phyloP scores from a whole-genome alignment of 176 grass and related monocot genomes.

The Musa beccarii region DNA sequence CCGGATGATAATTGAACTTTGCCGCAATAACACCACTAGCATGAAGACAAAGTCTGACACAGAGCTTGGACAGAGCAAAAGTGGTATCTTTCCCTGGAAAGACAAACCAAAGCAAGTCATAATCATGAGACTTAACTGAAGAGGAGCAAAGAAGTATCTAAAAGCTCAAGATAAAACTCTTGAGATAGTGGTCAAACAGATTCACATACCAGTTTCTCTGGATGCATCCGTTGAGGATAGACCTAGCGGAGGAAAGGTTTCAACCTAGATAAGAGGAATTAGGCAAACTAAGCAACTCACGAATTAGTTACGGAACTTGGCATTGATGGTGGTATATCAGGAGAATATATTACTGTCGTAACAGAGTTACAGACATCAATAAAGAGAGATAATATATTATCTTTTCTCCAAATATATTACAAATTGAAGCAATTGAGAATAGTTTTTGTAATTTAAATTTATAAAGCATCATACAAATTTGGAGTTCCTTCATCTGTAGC shows the following conservation, averaged over 20 bases:
- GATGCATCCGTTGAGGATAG: slow-evolving; percentile 19
- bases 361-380: no score
- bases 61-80: slow-evolving; percentile 26
- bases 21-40: slow-evolving; percentile 51
- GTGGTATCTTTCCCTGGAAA: slow-evolving; percentile 42
- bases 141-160: not conserved
- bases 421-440: no score
- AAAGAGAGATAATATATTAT: no score
- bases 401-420: no score
- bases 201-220: slow-evolving; percentile 41
- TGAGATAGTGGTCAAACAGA: slow-evolving; percentile 7
- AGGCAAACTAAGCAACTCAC: not conserved
- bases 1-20: slow-evolving; percentile 59
- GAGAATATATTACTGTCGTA: not conserved
- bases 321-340: not conserved
- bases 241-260: slow-evolving; percentile 42
- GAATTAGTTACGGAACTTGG: not conserved
- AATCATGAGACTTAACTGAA: not conserved
- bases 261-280: slow-evolving; percentile 33
- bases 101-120: slow-evolving; percentile 13
- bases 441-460: no score
- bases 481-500: no score
- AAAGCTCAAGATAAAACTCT: slow-evolving; percentile 9
- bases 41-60: slow-evolving; percentile 60
- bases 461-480: no score